Evolutionary conservation across 805 yeast genomes (phyloP).

Genomic region (Candida krabiensis): DNA sequence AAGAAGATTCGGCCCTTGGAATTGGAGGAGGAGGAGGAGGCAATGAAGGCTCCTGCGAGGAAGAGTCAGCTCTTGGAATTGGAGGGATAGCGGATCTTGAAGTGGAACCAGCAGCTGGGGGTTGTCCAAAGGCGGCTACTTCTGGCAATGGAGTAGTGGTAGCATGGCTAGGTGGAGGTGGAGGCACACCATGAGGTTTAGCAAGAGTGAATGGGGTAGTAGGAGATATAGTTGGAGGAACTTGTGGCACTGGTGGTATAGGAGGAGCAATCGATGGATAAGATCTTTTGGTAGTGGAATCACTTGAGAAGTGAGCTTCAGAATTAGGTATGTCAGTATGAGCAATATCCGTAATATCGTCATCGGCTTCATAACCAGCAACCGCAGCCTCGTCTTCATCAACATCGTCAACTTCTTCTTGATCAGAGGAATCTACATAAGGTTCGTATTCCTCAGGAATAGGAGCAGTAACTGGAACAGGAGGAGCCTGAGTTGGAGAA

Average conservation of each 20-base stretch:
- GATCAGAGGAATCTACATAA: conserved; percentile 13
- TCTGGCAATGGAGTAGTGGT: conserved; percentile 13
- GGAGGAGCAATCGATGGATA: conserved; percentile 17
- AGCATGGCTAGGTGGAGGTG: conserved; percentile 13
- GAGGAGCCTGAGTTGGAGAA: conserved; percentile 9
- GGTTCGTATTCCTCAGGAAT: conserved; percentile 4
- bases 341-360: conserved; percentile 40
- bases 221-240: conserved; percentile 6
- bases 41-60: conserved; percentile 17
- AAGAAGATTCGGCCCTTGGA: conserved; percentile 21
- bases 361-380: conserved; percentile 76
- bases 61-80: conserved; percentile 24
- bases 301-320: conserved; percentile 1
- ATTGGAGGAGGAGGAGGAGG: conserved; percentile 24
- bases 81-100: conserved; percentile 20
- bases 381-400: conserved; percentile 21
- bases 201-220: conserved; percentile 6
- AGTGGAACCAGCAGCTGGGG: conserved; percentile 12
- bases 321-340: conserved; percentile 10
- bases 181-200: conserved; percentile 21
- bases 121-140: conserved; percentile 19
- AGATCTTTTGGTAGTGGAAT: conserved; percentile 7
- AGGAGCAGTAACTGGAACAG: conserved; percentile 3
- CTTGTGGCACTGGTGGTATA: conserved; percentile 10
- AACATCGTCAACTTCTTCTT: conserved; percentile 15